Conservation (phyloP, 2,329 filamentous ascomycete genomes). For the Colletotrichum viniferum region DNA sequence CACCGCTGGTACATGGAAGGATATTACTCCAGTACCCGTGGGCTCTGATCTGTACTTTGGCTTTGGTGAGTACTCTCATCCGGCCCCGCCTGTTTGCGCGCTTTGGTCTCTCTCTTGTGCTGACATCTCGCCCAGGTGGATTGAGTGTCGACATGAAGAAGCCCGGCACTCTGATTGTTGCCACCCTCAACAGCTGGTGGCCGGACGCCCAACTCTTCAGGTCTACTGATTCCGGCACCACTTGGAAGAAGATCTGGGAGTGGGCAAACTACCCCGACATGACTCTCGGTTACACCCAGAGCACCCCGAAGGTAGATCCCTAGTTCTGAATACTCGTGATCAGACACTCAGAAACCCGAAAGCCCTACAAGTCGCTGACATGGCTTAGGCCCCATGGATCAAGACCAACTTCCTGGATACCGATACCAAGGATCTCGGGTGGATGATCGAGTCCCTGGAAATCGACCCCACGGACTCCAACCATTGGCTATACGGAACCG, state of each 20-base stretch:
- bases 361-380: background rate
- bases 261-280: constrained; percentile 51
- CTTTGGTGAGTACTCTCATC: constrained; percentile 42
- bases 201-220: constrained; percentile 62
- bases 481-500: constrained; percentile 66
- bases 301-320: constrained; percentile 39
- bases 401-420: constrained; percentile 50
- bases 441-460: constrained; percentile 65
- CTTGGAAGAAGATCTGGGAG: constrained; percentile 59
- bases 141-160: constrained; percentile 57
- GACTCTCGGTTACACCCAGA: constrained; percentile 50
- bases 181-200: constrained; percentile 63
- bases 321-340: too few species aligned
- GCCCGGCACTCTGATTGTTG: constrained; percentile 61
- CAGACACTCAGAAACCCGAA: too few species aligned
- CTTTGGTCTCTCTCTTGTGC: accelerated
- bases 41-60: constrained; percentile 54
- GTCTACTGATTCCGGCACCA: constrained; percentile 58
- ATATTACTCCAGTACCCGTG: constrained; percentile 58
- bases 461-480: constrained; percentile 64
- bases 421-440: constrained; percentile 57
- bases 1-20: constrained; percentile 49
- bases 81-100: accelerated
- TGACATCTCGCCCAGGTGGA: constrained; percentile 32
- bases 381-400: constrained; percentile 53